Evolutionary conservation across 768 basidiomycete genomes (phyloP).

Genomic region (Amanita molliuscula): DNA sequence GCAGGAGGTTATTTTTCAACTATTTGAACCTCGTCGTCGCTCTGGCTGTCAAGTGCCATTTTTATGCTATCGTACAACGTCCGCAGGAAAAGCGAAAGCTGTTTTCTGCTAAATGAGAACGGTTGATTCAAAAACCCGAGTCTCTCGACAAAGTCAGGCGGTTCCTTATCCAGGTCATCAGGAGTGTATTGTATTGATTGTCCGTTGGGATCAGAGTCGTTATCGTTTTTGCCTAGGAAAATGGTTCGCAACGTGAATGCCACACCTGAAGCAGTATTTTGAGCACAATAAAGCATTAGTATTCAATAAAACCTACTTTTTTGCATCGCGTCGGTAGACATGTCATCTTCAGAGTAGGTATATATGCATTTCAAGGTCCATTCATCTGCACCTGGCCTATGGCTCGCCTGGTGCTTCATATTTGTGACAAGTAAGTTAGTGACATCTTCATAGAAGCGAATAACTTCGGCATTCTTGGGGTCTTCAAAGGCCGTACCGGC

Average conservation of each 20-base stretch:
- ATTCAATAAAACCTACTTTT: slow-evolving; percentile 27
- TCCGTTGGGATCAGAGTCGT: slow-evolving; percentile 22
- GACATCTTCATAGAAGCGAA: slow-evolving; percentile 78
- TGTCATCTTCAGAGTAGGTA: slow-evolving; percentile 33
- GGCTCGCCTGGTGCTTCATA: slow-evolving; percentile 33
- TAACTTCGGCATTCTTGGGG: slow-evolving; percentile 47
- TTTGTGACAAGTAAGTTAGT: slow-evolving; percentile 68
- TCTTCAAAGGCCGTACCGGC: slow-evolving; percentile 33
- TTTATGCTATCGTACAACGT: slow-evolving; percentile 46
- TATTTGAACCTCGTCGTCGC: slow-evolving; percentile 14
- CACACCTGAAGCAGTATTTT: slow-evolving; percentile 33
- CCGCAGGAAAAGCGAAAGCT: slow-evolving; percentile 57
- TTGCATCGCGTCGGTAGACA: slow-evolving; percentile 15
- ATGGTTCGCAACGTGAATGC: slow-evolving; percentile 47
- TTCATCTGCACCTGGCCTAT: slow-evolving; percentile 42
- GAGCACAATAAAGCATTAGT: not conserved
- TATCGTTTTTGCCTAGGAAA: slow-evolving; percentile 18
- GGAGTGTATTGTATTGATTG: slow-evolving; percentile 55
- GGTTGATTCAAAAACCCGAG: slow-evolving; percentile 51
- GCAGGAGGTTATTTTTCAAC: slow-evolving; percentile 10
- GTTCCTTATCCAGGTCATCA: slow-evolving; percentile 52
- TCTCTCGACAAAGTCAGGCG: slow-evolving; percentile 39
- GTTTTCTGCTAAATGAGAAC: slow-evolving; percentile 61
- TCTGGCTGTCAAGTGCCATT: slow-evolving; percentile 21
- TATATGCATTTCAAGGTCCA: slow-evolving; percentile 59